Conservation (phyloP, 2,329 filamentous ascomycete genomes). For the Colletotrichum zoysiae region DNA sequence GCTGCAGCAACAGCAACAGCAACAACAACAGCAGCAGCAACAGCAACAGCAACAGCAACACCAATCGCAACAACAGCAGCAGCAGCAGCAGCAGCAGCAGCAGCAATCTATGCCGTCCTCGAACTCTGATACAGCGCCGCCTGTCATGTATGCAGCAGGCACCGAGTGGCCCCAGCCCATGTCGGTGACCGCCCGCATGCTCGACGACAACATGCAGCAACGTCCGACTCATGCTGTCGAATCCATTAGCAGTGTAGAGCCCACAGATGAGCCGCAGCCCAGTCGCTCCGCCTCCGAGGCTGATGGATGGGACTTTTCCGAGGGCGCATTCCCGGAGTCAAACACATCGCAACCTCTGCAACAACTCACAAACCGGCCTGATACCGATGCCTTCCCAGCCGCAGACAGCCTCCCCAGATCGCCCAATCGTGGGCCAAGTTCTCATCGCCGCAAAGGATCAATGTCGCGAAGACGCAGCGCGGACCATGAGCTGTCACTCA, state of each 20-base stretch:
- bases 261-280: conserved; percentile 56
- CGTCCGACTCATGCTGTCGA: conserved; percentile 56
- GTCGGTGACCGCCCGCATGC: conserved; percentile 45
- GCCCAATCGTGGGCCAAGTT: conserved; percentile 75
- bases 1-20: conserved; percentile 30
- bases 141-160: conserved; percentile 53
- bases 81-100: conserved; percentile 57
- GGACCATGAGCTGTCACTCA: conserved; percentile 73
- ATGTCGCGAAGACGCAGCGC: conserved; percentile 77
- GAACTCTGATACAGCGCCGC: conserved; percentile 60
- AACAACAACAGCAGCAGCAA: conserved; percentile 49
- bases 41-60: conserved; percentile 7
- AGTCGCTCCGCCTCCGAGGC: conserved; percentile 61
- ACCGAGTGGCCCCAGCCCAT: conserved; percentile 51
- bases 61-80: conserved; percentile 52
- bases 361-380: conserved; percentile 74
- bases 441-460: conserved; percentile 85
- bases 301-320: conserved; percentile 95
- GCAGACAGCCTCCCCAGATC: conserved; percentile 86
- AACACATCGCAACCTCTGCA: conserved; percentile 57
- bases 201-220: conserved; percentile 50
- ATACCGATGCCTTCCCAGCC: conserved; percentile 88
- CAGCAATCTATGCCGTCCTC: conserved; percentile 61
- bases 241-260: conserved; percentile 53
- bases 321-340: conserved; percentile 74